Base-by-base conservation (phyloP, 805 yeast species). In the Geotrichum ghanense region DNA sequence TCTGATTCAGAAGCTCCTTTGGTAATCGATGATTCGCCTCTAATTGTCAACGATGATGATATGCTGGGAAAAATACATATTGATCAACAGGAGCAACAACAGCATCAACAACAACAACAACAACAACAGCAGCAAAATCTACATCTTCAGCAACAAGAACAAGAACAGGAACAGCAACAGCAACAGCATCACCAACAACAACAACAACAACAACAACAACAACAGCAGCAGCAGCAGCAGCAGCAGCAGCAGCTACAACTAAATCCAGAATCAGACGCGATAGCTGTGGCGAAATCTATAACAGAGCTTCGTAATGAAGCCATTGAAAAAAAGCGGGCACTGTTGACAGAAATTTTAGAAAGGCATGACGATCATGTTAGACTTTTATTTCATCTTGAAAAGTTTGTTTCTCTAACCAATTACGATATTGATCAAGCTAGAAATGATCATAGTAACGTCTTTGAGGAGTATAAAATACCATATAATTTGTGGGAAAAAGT, bases 401-500 rank as follows among this genome's bases (percentile, higher is more conserved):
- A 63, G 52, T 66, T 63, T 47, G 65, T 67, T 3, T 64, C 71
- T 5, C 55, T 67, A 16, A 70, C 63, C 17, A 53, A 57, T 39
- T 67, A 57, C 44, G 67, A 67, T 46, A 69, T 69, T 1, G 52
- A 45, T 3, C 63, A 48, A 3, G 68, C 69, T 21, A 57, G 59
- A 26, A 42, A 42, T 12, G 70, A 66, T 49, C 54, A 53, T 20
- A 51, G 65, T 7, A 53, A 53, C 41, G 64, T 60, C 5, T 65
- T 60, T 47, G 56, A 57, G 10, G 55, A 60, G 48, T 66, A 57
- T 50, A 49, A 57, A 27, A 45, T 34, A 45, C 45, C 44, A 14
- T 53, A 64, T 44, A 67, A 65, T 44, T 59, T 70, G 12, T 73
- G 76, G 76, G 61, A 67, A 17, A 56, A 56, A 43, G 51, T 55